A percentile compares a stretch with the other conserved stretches of the same genome.
Conservation (phyloP, 2,329 filamentous ascomycete genomes). For the Epichloe typhina region DNA sequence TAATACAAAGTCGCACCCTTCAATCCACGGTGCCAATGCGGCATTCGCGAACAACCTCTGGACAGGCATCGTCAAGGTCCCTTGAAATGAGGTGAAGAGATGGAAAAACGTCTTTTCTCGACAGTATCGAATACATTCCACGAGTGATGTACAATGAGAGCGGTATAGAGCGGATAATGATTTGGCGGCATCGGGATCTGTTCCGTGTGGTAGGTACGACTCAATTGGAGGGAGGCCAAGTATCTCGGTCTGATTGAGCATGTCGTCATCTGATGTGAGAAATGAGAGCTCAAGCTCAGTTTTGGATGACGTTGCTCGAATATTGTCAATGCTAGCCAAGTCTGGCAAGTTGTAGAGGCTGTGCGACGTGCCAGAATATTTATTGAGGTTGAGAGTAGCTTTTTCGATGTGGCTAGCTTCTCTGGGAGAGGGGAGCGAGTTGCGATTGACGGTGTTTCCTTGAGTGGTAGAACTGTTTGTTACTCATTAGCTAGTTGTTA, state of each 20-base stretch:
- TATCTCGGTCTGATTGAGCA: slow-evolving; percentile 46
- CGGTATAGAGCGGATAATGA: slow-evolving; percentile 80
- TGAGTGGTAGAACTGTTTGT: slow-evolving; percentile 22
- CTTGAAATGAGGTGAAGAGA: slow-evolving; percentile 87
- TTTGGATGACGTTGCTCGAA: slow-evolving; percentile 45
- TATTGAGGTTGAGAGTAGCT: slow-evolving; percentile 1
- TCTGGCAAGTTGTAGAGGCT: slow-evolving; percentile 50
- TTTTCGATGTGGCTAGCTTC: slow-evolving; percentile 12
- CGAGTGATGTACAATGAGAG: slow-evolving; percentile 86
- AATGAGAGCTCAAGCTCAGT: slow-evolving; percentile 49
- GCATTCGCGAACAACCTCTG: slow-evolving; percentile 81
- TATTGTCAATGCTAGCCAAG: slow-evolving; percentile 41
- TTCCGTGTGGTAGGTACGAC: slow-evolving; percentile 64
- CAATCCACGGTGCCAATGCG: slow-evolving; percentile 79
- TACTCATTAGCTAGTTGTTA: slow-evolving; percentile 9
- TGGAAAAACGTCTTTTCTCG: slow-evolving; percentile 96
- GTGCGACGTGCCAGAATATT: slow-evolving; percentile 15
- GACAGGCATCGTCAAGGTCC: slow-evolving; percentile 90
- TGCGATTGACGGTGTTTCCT: slow-evolving; percentile 13
- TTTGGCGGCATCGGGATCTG: slow-evolving; percentile 75
- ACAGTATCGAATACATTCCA: slow-evolving; percentile 91
- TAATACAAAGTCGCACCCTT: slow-evolving; percentile 87
- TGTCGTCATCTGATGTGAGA: slow-evolving; percentile 40
- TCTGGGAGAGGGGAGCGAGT: slow-evolving; percentile 18
- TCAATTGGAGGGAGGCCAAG: slow-evolving; percentile 79